Evolutionary conservation across 2,329 filamentous ascomycete genomes (phyloP).

Genomic region (Metarhizium humberi): DNA sequence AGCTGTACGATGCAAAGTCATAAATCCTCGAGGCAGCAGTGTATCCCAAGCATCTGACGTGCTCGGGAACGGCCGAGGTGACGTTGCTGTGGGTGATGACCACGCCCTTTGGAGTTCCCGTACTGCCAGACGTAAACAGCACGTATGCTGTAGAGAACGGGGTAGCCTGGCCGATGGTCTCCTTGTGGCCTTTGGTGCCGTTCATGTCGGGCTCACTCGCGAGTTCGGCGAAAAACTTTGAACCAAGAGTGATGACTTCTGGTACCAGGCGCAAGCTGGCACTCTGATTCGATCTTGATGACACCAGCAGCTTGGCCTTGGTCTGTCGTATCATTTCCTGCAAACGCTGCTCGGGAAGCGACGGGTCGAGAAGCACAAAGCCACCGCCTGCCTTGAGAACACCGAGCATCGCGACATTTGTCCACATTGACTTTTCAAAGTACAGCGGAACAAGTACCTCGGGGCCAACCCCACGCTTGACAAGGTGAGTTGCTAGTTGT

Average conservation of each 20-base stretch:
- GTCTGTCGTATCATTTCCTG: too few species aligned
- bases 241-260: too few species aligned
- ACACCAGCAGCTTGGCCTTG: too few species aligned
- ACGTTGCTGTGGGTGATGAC: slow-evolving; percentile 6
- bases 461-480: background rate
- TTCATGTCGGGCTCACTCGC: too few species aligned
- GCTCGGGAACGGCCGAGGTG: background rate
- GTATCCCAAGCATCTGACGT: background rate
- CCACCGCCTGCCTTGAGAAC: slow-evolving; percentile 17
- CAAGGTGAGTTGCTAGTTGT: background rate
- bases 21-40: background rate
- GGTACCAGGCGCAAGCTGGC: too few species aligned
- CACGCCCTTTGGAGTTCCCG: background rate
- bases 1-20: background rate
- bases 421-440: slow-evolving; percentile 15
- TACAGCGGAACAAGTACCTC: slow-evolving; percentile 12
- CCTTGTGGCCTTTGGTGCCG: too few species aligned
- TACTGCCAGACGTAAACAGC: slow-evolving; percentile 10
- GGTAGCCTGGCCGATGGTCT: too few species aligned
- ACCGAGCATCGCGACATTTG: slow-evolving; percentile 13
- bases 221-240: too few species aligned
- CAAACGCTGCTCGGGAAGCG: slow-evolving; percentile 9
- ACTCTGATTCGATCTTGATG: too few species aligned
- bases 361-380: slow-evolving; percentile 15
- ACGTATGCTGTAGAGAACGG: background rate